Base-by-base conservation (phyloP, 495 filamentous ascomycete genomes). In the Lophiotrema nucula region DNA sequence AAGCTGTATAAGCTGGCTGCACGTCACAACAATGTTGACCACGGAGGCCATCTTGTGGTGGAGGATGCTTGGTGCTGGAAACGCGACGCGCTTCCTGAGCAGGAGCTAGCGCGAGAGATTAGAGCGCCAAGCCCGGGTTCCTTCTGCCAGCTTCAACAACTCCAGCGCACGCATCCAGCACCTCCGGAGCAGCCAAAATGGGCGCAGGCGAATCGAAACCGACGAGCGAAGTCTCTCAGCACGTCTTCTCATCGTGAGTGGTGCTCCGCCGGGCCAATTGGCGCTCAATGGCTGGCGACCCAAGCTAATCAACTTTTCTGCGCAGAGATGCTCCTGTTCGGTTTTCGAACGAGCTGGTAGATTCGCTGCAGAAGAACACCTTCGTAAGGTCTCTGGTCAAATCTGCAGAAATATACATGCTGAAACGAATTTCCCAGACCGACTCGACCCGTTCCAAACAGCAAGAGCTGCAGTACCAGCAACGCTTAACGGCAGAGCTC, bases 381-480 rank as follows among this genome's bases (percentile, higher is more conserved):
- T 90, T 97, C 84, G 93, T 96, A 39, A 50, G 48, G 33, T 38
- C n/a, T 33, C 18, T 16, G 24, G 13, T 4, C 2, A 15, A 6
- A 24, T 16, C 12, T 18, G 5, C 2, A 1, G 26, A 3, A 49
- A 37, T 22, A 25, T 38, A 12, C 15, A 28, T 21, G 26, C 31
- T 21, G 2, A 43, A 26, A 28, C 53, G 43, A 65, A 67, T 47
- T 46, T 49, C 56, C 16, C 73, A 96, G 90, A 89, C 85, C 72
- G 90, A 98, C 76, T 82, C 85, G 44, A 89, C 89, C 59, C 92
- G 93, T 67, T 77, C 85, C 64, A 88, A 88, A 73, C 73, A 83
- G 73, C 74, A 90, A 69, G 93, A 98, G 73, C 84, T 95, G 56
- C 84, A 89, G 61, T 87, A 97, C 69, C 90, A 97, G 76, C 74